A percentile compares a stretch with the other conserved stretches of the same genome.
phyloP scores from a whole-genome alignment of 139 green algal genomes.

The Chlamydomonas sphaeroides region DNA sequence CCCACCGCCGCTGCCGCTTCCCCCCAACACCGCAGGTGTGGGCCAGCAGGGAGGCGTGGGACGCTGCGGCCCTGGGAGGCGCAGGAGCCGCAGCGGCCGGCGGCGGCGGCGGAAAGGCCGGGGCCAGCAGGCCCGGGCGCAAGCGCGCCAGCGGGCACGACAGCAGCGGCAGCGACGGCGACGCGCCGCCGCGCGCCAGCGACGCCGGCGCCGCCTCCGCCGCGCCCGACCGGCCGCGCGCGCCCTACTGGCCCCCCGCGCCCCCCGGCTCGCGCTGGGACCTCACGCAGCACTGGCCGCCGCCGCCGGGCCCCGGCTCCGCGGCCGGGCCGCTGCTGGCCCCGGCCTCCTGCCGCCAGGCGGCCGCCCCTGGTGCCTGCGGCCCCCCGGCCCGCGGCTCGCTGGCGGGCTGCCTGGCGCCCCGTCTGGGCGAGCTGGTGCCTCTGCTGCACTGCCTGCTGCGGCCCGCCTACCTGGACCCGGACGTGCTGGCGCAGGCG shows the following conservation, averaged over 20 bases:
- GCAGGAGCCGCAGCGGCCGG: not conserved
- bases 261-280: slow-evolving; percentile 1
- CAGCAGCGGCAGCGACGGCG: not conserved
- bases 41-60: slow-evolving; percentile 36
- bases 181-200: not conserved
- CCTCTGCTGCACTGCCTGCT: slow-evolving; percentile 39
- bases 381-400: not conserved
- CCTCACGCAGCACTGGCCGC: slow-evolving; percentile 6
- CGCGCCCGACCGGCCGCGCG: not conserved
- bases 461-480: slow-evolving; percentile 36
- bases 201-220: not conserved
- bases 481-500: slow-evolving; percentile 40
- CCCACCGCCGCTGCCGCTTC: too few relatives aligned
- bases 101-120: not conserved
- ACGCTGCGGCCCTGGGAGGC: slow-evolving; percentile 1
- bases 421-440: slow-evolving; percentile 19
- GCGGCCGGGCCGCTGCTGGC: too few relatives aligned
- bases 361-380: not conserved
- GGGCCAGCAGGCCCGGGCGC: not conserved
- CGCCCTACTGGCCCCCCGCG: slow-evolving; percentile 20
- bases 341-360: not conserved
- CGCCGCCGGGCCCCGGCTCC: too few relatives aligned
- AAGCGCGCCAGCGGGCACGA: not conserved
- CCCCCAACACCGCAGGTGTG: too few relatives aligned
- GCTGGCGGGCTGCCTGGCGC: not conserved